Evolutionary conservation across 306 rosid genomes (phyloP).

Genomic region (Cicer bijugum): DNA sequence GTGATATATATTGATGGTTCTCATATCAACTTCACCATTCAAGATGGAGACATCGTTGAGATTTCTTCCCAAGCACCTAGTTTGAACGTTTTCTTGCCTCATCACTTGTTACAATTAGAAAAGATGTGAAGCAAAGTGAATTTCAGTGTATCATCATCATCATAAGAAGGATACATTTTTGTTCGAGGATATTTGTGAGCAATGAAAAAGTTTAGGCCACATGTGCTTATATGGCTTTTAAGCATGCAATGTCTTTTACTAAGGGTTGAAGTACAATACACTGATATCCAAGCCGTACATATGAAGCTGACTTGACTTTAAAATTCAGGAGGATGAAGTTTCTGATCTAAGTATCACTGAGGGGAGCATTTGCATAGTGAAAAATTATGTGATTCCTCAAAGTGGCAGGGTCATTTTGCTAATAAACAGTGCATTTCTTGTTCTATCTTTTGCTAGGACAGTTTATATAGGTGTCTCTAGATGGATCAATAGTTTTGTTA

Average conservation of each 20-base stretch:
- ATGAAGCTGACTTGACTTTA: slow-evolving; percentile 32
- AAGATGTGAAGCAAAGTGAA: slow-evolving; percentile 31
- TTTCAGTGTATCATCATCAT: slow-evolving; percentile 1
- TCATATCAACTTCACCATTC: slow-evolving; percentile 57
- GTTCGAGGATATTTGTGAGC: slow-evolving; percentile 25
- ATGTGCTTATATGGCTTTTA: slow-evolving; percentile 16
- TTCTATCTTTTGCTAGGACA: neutral
- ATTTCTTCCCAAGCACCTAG: slow-evolving; percentile 75
- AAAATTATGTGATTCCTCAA: no score
- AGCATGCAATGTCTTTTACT: slow-evolving; percentile 22
- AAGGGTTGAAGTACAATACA: slow-evolving; percentile 10
- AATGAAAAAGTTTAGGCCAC: slow-evolving; percentile 31
- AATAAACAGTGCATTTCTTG: no score
- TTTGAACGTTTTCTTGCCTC: slow-evolving; percentile 75
- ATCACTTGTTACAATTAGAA: slow-evolving; percentile 44
- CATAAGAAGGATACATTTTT: slow-evolving; percentile 13
- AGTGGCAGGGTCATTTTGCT: no score
- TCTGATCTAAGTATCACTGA: neutral
- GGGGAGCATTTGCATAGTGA: no score
- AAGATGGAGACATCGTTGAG: slow-evolving; percentile 66
- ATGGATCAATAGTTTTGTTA: slow-evolving; percentile 34
- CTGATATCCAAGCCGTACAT: neutral
- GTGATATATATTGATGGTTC: slow-evolving; percentile 76
- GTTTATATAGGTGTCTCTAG: neutral
- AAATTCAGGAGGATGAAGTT: slow-evolving; percentile 15